Percentiles rank a stretch among this genome's conserved stretches.
Conservation (phyloP, 768 basidiomycete genomes). For the Rhodotorula kratochvilovae region DNA sequence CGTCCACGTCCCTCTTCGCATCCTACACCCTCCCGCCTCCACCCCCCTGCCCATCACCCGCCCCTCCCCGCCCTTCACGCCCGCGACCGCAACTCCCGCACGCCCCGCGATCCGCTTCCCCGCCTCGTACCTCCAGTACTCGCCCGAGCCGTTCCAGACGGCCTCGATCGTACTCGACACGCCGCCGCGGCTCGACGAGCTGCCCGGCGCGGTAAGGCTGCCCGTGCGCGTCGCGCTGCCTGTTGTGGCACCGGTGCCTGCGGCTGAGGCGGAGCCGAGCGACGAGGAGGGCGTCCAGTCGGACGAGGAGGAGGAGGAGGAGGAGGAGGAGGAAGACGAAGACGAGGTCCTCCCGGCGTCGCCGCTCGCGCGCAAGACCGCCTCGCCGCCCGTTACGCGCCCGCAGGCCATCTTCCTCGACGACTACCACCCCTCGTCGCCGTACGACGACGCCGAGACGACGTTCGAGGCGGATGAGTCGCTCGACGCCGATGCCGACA, state of each 20-base stretch:
- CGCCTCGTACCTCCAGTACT: background rate
- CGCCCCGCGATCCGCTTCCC: conserved; percentile 12
- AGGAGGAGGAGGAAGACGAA: background rate
- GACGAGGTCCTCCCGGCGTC: background rate
- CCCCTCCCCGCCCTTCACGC: background rate
- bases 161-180: conserved; percentile 35
- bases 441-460: conserved; percentile 1
- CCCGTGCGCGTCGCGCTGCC: background rate
- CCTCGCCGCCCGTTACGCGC: background rate
- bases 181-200: conserved; percentile 26
- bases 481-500: background rate
- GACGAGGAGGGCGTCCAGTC: too few relatives aligned
- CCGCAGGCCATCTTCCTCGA: conserved; percentile 14
- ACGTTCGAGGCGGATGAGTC: conserved; percentile 10
- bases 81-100: conserved; percentile 2
- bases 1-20: background rate
- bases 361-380: background rate
- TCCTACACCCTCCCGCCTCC: background rate
- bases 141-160: conserved; percentile 32
- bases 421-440: background rate
- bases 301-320: conserved; percentile 1
- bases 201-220: conserved; percentile 1
- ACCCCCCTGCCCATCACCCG: background rate
- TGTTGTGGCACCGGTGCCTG: background rate
- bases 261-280: background rate